phyloP scores from a whole-genome alignment of 2,329 filamentous ascomycete species.

The Alternaria metachromatica region DNA sequence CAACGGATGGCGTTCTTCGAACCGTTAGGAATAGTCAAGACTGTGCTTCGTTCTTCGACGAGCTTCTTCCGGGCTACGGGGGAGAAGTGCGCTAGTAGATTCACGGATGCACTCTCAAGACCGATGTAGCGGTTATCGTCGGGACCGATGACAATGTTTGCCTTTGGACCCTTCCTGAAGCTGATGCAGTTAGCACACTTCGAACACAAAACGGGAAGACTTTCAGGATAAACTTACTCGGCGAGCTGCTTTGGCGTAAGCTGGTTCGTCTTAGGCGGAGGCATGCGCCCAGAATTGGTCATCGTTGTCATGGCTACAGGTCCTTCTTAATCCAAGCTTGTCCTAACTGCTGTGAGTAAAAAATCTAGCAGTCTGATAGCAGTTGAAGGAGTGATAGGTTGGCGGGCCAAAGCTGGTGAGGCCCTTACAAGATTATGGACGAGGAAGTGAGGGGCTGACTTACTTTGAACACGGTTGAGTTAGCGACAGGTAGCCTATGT shows the following conservation, averaged over 20 bases:
- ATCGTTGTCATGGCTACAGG: background rate
- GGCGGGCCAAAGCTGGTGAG: background rate
- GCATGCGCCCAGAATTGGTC: background rate
- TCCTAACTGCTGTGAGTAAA: background rate
- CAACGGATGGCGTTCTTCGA: slow-evolving; percentile 22
- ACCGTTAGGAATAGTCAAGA: slow-evolving; percentile 20
- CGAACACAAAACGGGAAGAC: too few relatives aligned
- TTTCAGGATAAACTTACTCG: background rate
- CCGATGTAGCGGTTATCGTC: slow-evolving; percentile 22
- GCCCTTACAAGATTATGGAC: too few relatives aligned
- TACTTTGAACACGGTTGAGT: background rate
- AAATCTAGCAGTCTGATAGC: background rate
- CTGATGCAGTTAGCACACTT: background rate
- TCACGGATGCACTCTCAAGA: slow-evolving; percentile 24
- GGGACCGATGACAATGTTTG: slow-evolving; percentile 24
- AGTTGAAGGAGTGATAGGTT: background rate
- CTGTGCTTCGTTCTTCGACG: background rate
- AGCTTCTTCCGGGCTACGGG: slow-evolving; percentile 22
- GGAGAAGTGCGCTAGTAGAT: slow-evolving; percentile 25
- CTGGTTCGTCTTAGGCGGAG: background rate
- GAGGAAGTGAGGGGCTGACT: background rate
- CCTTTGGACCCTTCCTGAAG: slow-evolving; percentile 23
- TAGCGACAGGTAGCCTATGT: background rate
- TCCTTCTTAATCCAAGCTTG: background rate
- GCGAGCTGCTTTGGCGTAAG: background rate